A percentile compares a stretch with the other conserved stretches of the same genome.
phyloP scores from a whole-genome alignment of 352 stramenopile species.

The Thalassiosira pacifica region DNA sequence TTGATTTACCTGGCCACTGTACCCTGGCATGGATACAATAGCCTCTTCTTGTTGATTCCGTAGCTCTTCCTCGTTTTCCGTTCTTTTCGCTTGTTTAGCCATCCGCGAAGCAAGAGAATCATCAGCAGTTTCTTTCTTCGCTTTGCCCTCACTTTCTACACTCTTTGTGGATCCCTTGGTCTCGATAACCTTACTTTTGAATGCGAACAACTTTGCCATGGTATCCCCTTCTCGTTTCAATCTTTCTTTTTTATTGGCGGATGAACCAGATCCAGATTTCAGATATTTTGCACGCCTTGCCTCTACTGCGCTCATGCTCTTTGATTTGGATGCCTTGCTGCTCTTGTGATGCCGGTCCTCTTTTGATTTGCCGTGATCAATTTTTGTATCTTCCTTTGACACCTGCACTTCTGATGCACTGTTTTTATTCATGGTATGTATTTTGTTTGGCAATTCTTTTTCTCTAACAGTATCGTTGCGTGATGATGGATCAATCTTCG shows the following conservation, averaged over 20 bases:
- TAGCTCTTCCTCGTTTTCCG: conserved; percentile 36
- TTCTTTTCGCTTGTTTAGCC: conserved; percentile 45
- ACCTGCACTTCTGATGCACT: conserved; percentile 1
- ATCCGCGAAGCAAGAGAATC: conserved; percentile 72
- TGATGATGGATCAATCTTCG: conserved; percentile 2
- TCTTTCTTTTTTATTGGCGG: conserved; percentile 53
- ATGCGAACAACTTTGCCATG: conserved; percentile 73
- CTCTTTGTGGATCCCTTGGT: conserved; percentile 46
- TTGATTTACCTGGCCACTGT: conserved; percentile 78
- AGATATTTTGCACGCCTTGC: conserved; percentile 75
- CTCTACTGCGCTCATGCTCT: conserved; percentile 67
- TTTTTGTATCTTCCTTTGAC: conserved; percentile 14
- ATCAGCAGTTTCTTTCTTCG: conserved; percentile 18
- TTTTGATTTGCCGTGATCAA: conserved; percentile 9
- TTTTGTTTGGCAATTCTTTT: conserved; percentile 22
- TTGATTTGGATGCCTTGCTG: conserved; percentile 24
- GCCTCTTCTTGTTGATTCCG: conserved; percentile 40
- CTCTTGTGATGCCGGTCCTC: conserved; percentile 8
- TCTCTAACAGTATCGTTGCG: background rate
- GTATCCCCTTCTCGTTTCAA: conserved; percentile 75
- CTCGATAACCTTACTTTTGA: conserved; percentile 74
- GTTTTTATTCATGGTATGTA: conserved; percentile 10
- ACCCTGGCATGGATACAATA: conserved; percentile 50
- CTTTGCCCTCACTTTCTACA: background rate
- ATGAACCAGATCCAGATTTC: conserved; percentile 41